A percentile compares a stretch with the other conserved stretches of the same genome.
phyloP scores from a whole-genome alignment of 2,329 filamentous ascomycete genomes.

The Sclerotinia subarctica region DNA sequence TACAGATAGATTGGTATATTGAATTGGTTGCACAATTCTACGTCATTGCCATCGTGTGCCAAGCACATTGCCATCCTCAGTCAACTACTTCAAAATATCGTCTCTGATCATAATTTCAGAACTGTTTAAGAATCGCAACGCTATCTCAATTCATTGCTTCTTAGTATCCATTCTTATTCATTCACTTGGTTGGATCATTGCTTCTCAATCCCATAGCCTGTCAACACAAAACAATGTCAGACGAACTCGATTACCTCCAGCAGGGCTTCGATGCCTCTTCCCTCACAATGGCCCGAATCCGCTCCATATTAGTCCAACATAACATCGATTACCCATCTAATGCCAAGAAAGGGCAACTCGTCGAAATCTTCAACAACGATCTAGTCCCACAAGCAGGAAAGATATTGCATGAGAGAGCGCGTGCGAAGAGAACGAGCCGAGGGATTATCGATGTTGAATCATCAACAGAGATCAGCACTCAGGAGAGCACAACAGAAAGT shows the following conservation, averaged over 20 bases:
- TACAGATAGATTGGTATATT: not conserved
- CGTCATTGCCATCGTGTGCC: slow-evolving; percentile 8
- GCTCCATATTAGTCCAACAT: slow-evolving; percentile 87
- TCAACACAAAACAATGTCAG: slow-evolving; percentile 19
- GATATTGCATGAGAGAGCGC: slow-evolving; percentile 69
- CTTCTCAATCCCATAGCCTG: not conserved
- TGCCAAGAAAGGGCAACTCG: slow-evolving; percentile 86
- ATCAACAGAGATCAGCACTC: slow-evolving; percentile 39
- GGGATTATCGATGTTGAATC: slow-evolving; percentile 71
- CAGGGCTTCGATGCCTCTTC: slow-evolving; percentile 79
- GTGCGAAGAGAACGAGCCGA: slow-evolving; percentile 79
- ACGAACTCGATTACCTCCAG: slow-evolving; percentile 69
- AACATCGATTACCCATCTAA: slow-evolving; percentile 81
- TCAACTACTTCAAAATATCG: not conserved
- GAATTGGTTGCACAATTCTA: slow-evolving; percentile 1
- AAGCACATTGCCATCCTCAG: not conserved
- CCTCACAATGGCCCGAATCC: slow-evolving; percentile 82
- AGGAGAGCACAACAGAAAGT: slow-evolving; percentile 37
- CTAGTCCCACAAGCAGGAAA: slow-evolving; percentile 75
- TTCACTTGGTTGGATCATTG: not conserved
- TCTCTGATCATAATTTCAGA: not conserved
- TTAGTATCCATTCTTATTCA: not conserved
- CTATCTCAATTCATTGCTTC: not conserved
- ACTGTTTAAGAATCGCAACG: not conserved
- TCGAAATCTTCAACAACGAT: slow-evolving; percentile 77